phyloP scores from a whole-genome alignment of 176 grass and related monocot species.

The Ampelocalamus luodianensis region DNA sequence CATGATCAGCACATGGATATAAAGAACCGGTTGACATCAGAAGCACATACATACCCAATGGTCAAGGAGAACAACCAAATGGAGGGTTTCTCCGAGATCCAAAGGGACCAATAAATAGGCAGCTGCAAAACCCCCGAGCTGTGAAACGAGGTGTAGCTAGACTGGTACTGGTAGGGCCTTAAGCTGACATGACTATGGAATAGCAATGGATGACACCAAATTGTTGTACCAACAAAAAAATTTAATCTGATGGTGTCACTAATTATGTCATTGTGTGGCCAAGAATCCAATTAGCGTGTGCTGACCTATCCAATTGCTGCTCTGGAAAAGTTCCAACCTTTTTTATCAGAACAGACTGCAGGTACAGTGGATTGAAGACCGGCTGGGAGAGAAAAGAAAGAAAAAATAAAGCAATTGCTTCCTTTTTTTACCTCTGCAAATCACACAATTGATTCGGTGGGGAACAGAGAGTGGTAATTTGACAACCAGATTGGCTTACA shows the following conservation, averaged over 20 bases:
- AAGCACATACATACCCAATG: conserved; percentile 39
- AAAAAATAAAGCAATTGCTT: neutral
- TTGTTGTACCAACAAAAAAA: neutral
- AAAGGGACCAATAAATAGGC: conserved; percentile 55
- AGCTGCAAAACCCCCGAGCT: conserved; percentile 16
- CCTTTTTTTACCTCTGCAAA: neutral
- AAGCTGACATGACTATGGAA: neutral
- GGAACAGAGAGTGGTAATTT: conserved; percentile 19
- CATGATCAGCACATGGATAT: neutral
- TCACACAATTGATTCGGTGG: conserved; percentile 36
- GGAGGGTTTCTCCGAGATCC: conserved; percentile 27
- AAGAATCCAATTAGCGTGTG: conserved; percentile 45
- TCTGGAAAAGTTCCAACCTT: neutral
- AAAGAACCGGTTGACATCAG: neutral
- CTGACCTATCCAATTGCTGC: neutral
- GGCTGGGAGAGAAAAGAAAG: neutral
- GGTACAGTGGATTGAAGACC: conserved; percentile 27
- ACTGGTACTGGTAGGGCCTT: conserved; percentile 26
- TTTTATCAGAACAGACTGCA: neutral
- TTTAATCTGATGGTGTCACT: conserved; percentile 25
- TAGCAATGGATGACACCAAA: conserved; percentile 34
- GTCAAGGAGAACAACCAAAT: neutral
- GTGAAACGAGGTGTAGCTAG: neutral
- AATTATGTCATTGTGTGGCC: conserved; percentile 13
- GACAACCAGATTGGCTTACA: conserved; percentile 13